Base-by-base conservation (phyloP, 306 rosid genomes). In the Fragaria vesca region DNA sequence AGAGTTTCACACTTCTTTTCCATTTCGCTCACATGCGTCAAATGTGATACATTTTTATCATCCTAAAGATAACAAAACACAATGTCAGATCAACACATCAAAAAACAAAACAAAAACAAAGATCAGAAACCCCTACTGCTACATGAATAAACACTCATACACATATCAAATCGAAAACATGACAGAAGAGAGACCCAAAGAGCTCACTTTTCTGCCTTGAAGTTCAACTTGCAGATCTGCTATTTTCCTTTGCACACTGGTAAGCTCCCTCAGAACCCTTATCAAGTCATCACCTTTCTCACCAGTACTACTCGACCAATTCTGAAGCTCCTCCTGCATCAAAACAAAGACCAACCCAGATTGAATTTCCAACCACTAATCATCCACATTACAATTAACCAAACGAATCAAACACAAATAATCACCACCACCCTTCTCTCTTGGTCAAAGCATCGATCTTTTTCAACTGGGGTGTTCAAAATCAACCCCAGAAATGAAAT, bases 171-270 rank as follows among this genome's bases (percentile, higher is more conserved):
- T 32, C 11, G 5, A 46, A 76, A 66, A 18, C 40, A 30, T 5
- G 24, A n/a, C 80, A 78, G 40, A 34, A 8, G 21, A 11, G 18
- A 66, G 76, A 76, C 38, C 1, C 5, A 40, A 83, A 77, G 7
- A 57, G 17, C 61, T 70, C 75, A 93, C 97, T 90, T 95, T 95
- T 82, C 99, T 91, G 61, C 97, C 97, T 87, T 95, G 99, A 83
- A 95, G 99, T 81, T 95, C 97, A 24, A 93, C 99, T 87, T 95
- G 98, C 78, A 95, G 87, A 86, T 93, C 96, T 4, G 97, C 96
- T 32, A 93, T 95, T 88, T 93, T 93, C 79, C 93, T 90, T 80
- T 95, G 99, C 54, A 93, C 97, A 13, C 89, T 69, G 55, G 96
- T 88, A 57, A 95, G 90, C 74, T 95, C 99, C 85, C 97, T 87